Percentiles rank a stretch among this genome's conserved stretches.
phyloP scores from a whole-genome alignment of 176 grass and related monocot species.

The Oryza brachyantha region DNA sequence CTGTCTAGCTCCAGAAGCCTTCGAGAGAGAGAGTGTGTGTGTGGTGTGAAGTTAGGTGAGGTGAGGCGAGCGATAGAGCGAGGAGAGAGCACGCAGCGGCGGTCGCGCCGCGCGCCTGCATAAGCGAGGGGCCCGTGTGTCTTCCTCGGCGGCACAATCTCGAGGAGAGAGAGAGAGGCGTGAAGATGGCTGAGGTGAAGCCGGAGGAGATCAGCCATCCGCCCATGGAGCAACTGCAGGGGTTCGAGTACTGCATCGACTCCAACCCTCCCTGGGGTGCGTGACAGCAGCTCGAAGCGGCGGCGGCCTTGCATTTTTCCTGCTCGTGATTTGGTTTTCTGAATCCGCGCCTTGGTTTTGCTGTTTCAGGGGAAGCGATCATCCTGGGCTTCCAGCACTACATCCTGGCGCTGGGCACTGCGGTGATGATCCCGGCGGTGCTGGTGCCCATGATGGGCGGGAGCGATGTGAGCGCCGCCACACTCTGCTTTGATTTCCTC shows the following conservation, averaged over 20 bases:
- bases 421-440: slow-evolving; percentile 84
- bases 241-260: slow-evolving; percentile 94
- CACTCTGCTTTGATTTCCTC: background rate
- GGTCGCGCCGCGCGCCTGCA: too few species aligned
- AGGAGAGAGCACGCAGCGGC: too few species aligned
- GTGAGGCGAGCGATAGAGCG: background rate
- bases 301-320: background rate
- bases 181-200: slow-evolving; percentile 61
- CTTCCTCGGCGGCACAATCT: background rate
- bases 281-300: background rate
- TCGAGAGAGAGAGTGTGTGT: background rate
- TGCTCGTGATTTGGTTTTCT: background rate
- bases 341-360: slow-evolving; percentile 7
- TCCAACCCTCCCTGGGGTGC: slow-evolving; percentile 96
- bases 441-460: slow-evolving; percentile 93
- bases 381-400: slow-evolving; percentile 95
- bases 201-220: slow-evolving; percentile 80
- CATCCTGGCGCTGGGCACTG: slow-evolving; percentile 80
- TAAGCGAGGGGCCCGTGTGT: too few species aligned
- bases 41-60: too few species aligned
- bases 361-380: slow-evolving; percentile 69
- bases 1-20: background rate
- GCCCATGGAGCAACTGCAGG: slow-evolving; percentile 97
- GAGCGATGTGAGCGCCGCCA: slow-evolving; percentile 56
- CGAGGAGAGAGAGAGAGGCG: background rate